phyloP scores from a whole-genome alignment of 768 basidiomycete species.

The Lactifluus echinatus region DNA sequence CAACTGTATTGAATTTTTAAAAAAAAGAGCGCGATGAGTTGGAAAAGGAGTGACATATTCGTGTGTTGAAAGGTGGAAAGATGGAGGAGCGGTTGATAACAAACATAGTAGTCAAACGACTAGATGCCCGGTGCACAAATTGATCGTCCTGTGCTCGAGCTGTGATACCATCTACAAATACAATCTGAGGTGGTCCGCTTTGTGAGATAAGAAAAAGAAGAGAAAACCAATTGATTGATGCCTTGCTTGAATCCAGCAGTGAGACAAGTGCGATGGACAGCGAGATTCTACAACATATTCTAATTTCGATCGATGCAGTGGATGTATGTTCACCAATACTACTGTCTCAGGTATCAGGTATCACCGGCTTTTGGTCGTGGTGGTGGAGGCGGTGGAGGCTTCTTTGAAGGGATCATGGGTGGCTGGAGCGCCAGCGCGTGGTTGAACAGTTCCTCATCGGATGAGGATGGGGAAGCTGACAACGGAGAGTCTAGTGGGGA shows the following conservation, averaged over 20 bases:
- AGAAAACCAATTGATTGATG: background rate
- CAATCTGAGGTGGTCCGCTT: background rate
- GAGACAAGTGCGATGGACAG: background rate
- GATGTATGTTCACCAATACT: background rate
- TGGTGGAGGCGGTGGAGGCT: conserved; percentile 25
- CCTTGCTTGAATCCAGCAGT: background rate
- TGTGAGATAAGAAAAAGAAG: background rate
- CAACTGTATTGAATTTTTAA: too few relatives aligned
- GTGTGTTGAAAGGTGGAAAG: too few relatives aligned
- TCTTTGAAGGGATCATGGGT: conserved; percentile 44
- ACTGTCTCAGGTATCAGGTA: background rate
- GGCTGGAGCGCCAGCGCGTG: conserved; percentile 63
- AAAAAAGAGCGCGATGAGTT: too few relatives aligned
- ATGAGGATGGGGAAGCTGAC: conserved; percentile 72
- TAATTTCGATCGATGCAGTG: background rate
- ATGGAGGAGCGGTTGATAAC: background rate
- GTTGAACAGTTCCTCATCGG: conserved; percentile 74
- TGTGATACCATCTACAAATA: background rate
- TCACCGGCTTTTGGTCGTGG: conserved; percentile 10
- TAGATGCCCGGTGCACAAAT: background rate
- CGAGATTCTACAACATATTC: background rate
- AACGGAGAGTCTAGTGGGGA: conserved; percentile 54
- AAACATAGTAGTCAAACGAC: background rate
- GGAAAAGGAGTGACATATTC: too few relatives aligned
- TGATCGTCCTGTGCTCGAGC: too few relatives aligned